Evolutionary conservation across 2,329 filamentous ascomycete species (phyloP), one percentile per base, ranked within the genome.

Genomic region (Penicillium thymicola): DNA sequence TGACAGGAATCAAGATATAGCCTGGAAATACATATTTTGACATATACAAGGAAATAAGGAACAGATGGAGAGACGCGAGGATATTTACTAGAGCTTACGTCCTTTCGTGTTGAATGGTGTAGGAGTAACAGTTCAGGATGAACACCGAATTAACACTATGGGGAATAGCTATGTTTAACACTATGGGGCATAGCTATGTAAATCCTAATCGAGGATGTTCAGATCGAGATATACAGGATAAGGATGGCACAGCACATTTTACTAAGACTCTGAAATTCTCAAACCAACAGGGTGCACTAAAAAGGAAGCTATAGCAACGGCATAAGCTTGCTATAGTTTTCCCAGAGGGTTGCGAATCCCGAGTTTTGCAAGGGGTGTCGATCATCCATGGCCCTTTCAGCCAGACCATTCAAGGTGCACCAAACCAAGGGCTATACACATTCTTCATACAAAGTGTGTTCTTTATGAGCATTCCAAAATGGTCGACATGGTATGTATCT

Each of bases 391-490:
- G 32, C 25, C 25, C 28, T 36, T 28, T 3, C 43, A 46, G 18
- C 34, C n/a, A 32, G 37, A 11, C 18, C 40, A 42, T 47, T 45
- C 43, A 36, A 32, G 10, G 14, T 36, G 34, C 36, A 23, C 36
- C 23, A n/a, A 40, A 21, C 21, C 40, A 55, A 30, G 23, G 46
- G 30, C 43, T n/a, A n/a, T 13, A 21, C 18, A 51, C 62, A 64
- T 64, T 64, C 62, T 51, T 48, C 21, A 36, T 37, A 37, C 36
- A 40, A 23, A 11, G 23, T 36, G 28, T 18, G 28, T 18, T 25
- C 38, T 51, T 23, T 41, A 14, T 27, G 18, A 6, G 32, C 62
- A 64, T 64, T 51, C 58, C 61, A 57, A 27, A n/a, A 25, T 16
- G 8, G 3, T 14, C 7, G n/a, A 25, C 40, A 41, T 42, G 10